Evolutionary conservation across 163 green algal species (phyloP), one percentile per base, ranked within the genome.

Genomic region (Scenedesmus sp.): DNA sequence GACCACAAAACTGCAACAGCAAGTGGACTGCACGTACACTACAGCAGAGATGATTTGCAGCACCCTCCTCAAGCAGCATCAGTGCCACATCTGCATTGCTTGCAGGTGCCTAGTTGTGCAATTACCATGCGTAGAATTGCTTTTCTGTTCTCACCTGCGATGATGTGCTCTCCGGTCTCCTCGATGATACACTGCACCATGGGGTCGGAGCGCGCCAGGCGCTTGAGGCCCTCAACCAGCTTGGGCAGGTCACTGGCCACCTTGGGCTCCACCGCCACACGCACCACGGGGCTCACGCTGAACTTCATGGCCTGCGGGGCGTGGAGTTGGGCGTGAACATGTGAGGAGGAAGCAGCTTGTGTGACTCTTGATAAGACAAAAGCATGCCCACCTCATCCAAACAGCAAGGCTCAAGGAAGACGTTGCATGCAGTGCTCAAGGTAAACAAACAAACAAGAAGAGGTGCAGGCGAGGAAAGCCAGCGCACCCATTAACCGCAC

Each of bases 131-230:
- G 2, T 3, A 16, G 10, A n/a, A n/a, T n/a, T n/a, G n/a, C n/a
- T n/a, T n/a, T n/a, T n/a, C n/a, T n/a, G n/a, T n/a, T n/a, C n/a
- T n/a, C 56, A 90, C 96, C 97, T 83, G 98, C 98, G 91, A 99
- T 99, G 93, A 99, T 99, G 96, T 99, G 98, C 98, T 99, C 98
- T 88, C 98, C 98, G 57, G 98, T 99, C 97, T 99, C 98, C 96
- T 99, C 98, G 93, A 99, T 99, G 79, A 95, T 96, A 94, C 97
- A 99, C 95, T 99, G 97, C 54, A 99, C 98, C 98, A 99, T 99
- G 94, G 98, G 98, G 95, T 99, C 98, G 3, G 96, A 99, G 95
- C 99, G 99, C 90, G 97, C 96, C 88, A 99, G 96, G 88, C 98
- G 97, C 97, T 99, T 99, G 26, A 99, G 96, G 87, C 97, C 98